Percentiles rank a stretch among this genome's conserved stretches.
phyloP scores from a whole-genome alignment of 1,284 basidiomycete genomes.

The Nidula niveotomentosa region DNA sequence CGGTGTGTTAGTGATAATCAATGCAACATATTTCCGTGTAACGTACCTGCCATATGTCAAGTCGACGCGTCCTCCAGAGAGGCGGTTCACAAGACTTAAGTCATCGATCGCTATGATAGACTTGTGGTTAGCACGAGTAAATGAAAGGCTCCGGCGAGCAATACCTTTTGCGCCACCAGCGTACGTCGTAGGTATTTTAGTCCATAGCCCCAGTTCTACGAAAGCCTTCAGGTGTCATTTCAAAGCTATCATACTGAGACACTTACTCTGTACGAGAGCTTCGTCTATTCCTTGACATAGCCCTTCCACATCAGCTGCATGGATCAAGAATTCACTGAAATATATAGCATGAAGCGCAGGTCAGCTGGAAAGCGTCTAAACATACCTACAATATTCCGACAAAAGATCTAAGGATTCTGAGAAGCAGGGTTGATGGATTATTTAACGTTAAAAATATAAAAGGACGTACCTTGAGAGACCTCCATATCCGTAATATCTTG shows the following conservation, averaged over 20 bases:
- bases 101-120: slow-evolving; percentile 71
- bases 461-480: slow-evolving; percentile 72
- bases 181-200: slow-evolving; percentile 90
- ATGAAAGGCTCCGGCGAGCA: background rate
- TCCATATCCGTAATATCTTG: slow-evolving; percentile 95
- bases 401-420: slow-evolving; percentile 72
- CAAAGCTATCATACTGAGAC: background rate
- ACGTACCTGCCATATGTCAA: slow-evolving; percentile 92
- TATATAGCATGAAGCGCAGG: background rate
- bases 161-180: slow-evolving; percentile 93
- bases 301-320: slow-evolving; percentile 98
- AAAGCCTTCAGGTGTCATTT: background rate
- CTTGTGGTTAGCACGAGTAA: background rate
- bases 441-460: background rate
- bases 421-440: background rate
- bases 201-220: slow-evolving; percentile 90
- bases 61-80: slow-evolving; percentile 89
- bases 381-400: slow-evolving; percentile 76
- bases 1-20: background rate
- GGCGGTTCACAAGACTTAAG: slow-evolving; percentile 77
- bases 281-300: slow-evolving; percentile 97
- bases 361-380: background rate
- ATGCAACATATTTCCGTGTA: background rate
- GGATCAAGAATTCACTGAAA: slow-evolving; percentile 89
- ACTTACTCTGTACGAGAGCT: slow-evolving; percentile 81